A percentile compares a stretch with the other conserved stretches of the same genome.
Evolutionary conservation across 306 rosid genomes (phyloP).

Genomic region (Medicago lupulina): DNA sequence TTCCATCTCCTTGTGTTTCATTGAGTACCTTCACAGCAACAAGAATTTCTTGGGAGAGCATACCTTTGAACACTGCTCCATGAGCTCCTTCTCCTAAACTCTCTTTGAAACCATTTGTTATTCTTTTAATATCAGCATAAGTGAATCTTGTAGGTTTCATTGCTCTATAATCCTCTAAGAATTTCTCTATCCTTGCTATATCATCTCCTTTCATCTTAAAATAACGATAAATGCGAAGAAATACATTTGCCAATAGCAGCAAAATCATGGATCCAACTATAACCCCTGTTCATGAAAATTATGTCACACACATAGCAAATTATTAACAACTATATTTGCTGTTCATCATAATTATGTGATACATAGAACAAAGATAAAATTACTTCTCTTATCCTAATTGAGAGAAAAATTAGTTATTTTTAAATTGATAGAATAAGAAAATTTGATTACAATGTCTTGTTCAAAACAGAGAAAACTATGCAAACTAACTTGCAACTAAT

Average conservation of each 20-base stretch:
- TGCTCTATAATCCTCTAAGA: slow-evolving; percentile 47
- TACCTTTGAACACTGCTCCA: slow-evolving; percentile 46
- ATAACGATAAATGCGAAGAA: background rate
- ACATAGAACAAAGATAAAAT: background rate
- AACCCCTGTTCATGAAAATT: background rate
- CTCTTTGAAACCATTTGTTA: slow-evolving; percentile 43
- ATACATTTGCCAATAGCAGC: background rate
- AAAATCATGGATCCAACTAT: slow-evolving; percentile 15
- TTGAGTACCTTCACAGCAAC: slow-evolving; percentile 47
- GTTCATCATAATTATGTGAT: background rate
- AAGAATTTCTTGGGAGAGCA: slow-evolving; percentile 18
- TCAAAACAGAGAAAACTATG: too few relatives aligned
- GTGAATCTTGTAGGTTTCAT: slow-evolving; percentile 49
- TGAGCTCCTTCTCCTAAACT: slow-evolving; percentile 46
- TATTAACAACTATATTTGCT: background rate
- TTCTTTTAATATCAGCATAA: slow-evolving; percentile 48
- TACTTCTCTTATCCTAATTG: background rate
- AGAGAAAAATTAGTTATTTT: too few relatives aligned
- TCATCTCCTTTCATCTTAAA: slow-evolving; percentile 36
- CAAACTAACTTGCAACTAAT: too few relatives aligned
- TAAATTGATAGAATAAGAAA: too few relatives aligned
- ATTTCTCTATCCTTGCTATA: slow-evolving; percentile 39
- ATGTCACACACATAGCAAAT: background rate
- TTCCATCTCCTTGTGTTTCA: slow-evolving; percentile 29
- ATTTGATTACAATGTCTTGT: too few relatives aligned